phyloP scores from a whole-genome alignment of 2,329 filamentous ascomycete genomes.

The Fusarium setosum region DNA sequence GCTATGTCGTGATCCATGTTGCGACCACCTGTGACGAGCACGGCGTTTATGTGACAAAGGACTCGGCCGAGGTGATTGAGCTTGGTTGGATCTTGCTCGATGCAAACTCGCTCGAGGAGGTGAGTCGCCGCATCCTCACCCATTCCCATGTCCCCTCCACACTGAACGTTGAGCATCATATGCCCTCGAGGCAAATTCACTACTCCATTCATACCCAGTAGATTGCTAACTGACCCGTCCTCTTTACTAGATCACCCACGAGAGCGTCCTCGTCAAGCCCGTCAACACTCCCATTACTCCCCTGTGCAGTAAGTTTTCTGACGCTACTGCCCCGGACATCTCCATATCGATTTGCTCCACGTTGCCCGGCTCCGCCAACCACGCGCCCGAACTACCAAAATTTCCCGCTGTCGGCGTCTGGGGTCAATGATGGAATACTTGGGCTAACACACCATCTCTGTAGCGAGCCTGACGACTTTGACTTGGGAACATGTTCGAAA shows the following conservation, averaged over 20 bases:
- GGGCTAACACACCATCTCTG: constrained; percentile 38
- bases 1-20: constrained; percentile 98
- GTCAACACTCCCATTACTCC: constrained; percentile 99
- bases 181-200: neutral
- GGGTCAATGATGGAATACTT: constrained; percentile 10
- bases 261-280: constrained; percentile 97
- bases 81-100: constrained; percentile 97
- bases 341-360: constrained; percentile 34
- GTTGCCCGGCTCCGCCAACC: constrained; percentile 29
- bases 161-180: constrained; percentile 10
- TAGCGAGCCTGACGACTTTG: constrained; percentile 95
- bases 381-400: constrained; percentile 18
- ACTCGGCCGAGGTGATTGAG: constrained; percentile 99
- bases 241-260: constrained; percentile 81
- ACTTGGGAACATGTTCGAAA: constrained; percentile 99
- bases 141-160: constrained; percentile 3
- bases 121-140: constrained; percentile 58
- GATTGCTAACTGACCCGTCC: constrained; percentile 25
- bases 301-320: constrained; percentile 87
- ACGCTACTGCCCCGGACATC: constrained; percentile 31
- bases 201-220: neutral
- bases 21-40: constrained; percentile 99
- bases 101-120: constrained; percentile 92
- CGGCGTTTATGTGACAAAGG: constrained; percentile 98
- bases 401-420: constrained; percentile 3